Base-by-base conservation (phyloP, 805 yeast species). In the Saccharomycopsis fibuligera region DNA sequence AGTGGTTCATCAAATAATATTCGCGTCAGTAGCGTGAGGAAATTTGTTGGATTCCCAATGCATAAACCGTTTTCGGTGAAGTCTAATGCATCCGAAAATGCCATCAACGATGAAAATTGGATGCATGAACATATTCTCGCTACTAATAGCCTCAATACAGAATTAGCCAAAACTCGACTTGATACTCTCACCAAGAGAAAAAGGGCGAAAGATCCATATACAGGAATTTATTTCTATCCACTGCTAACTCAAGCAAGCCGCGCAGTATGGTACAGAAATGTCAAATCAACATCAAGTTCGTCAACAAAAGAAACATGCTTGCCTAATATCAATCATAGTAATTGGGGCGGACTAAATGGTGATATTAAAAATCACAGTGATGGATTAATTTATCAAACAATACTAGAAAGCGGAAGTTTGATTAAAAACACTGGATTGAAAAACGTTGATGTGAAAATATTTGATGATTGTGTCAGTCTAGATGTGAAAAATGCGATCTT, bases 171-270 rank as follows among this genome's bases (percentile, higher is more conserved):
- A 45, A 78, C 82, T 51, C 70, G 90, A 23, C 73, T 75, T 17
- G 67, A 74, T 35, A 60, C 73, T 5, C 68, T 66, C 41, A 64
- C 67, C 5, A 31, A 35, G 37, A 43, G 35, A 19, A 72, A 79
- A 29, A 21, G 72, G 79, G 46, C 90, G 90, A 63, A 78, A 19
- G 98, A 91, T 61, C 76, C 83, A 1, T 91, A 88, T 63, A 85
- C 96, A 0, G 95, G 95, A 14, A 71, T 85, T 29, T 70, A 74
- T 33, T 87, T 88, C 62, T 78, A 78, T 33, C 96, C 98, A 2
- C 61, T 58, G 19, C 68, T 72, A 4, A 83, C 95, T 5, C 99
- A 93, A 66, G 87, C 98, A 1, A 69, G 75, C 4, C 58, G 59
- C 40, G 68, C 72, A 4, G 57, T 60, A 30, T 56, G 65, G 68